Evolutionary conservation across 352 stramenopile species (phyloP).

Genomic region (Bremia lactucae): DNA sequence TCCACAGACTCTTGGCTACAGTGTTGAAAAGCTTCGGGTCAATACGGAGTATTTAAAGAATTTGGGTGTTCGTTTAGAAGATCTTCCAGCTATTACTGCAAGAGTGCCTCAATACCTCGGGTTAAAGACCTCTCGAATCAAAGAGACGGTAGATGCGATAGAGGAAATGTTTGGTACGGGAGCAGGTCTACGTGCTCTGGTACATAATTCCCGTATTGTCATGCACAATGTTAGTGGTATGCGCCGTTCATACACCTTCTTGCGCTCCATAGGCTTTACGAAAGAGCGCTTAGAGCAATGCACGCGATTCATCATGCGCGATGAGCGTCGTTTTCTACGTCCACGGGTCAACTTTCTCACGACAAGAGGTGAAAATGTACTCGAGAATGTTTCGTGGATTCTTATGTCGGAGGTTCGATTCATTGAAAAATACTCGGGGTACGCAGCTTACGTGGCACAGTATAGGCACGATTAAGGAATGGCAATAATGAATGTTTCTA

Average conservation of each 20-base stretch:
- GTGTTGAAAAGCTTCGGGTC: conserved; percentile 19
- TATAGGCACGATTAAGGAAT: conserved; percentile 10
- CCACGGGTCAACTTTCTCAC: conserved; percentile 39
- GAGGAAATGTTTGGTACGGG: conserved; percentile 28
- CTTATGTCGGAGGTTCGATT: conserved; percentile 20
- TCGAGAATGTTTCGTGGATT: conserved; percentile 27
- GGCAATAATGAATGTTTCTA: no score
- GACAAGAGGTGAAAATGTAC: conserved; percentile 6
- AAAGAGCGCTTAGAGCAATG: conserved; percentile 22
- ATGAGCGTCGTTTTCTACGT: conserved; percentile 23
- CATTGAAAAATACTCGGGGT: conserved; percentile 20
- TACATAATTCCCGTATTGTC: conserved; percentile 26
- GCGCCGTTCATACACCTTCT: conserved; percentile 27
- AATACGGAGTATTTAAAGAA: conserved; percentile 24
- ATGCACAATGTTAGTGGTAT: conserved; percentile 41
- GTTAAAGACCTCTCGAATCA: conserved; percentile 24
- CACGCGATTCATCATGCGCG: conserved; percentile 31
- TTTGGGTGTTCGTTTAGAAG: conserved; percentile 21
- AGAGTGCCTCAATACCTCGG: conserved; percentile 31
- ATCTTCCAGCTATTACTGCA: conserved; percentile 25
- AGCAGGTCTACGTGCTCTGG: conserved; percentile 11
- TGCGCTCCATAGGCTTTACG: conserved; percentile 25
- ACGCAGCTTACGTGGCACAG: conserved; percentile 6
- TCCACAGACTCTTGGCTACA: conserved; percentile 32
- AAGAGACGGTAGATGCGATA: conserved; percentile 30